Base-by-base conservation (phyloP, 306 rosid genomes). In the Albizia julibrissin region DNA sequence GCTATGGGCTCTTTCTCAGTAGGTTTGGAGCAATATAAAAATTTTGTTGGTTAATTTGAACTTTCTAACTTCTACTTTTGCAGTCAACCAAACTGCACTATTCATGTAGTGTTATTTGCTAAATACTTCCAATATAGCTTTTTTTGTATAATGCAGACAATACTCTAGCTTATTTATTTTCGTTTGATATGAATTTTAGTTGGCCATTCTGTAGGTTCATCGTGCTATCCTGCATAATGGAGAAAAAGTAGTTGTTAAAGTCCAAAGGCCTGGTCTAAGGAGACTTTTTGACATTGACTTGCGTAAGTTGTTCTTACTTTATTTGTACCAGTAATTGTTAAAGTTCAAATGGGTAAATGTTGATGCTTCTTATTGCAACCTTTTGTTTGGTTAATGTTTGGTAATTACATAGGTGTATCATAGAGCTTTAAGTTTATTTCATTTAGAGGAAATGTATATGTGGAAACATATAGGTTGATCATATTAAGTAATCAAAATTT, bases 251-350 rank as follows among this genome's bases (percentile, higher is more conserved):
- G 96, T 92, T 24, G 58, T 95, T 79, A 95, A 95, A 86, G 99
- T 95, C 74, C 99, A 93, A 85, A 91, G 99, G 82, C 97, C 99
- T 50, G 99, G 99, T 78, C 89, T 95, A 52, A 95, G 91, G 92
- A 95, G 89, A 89, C 98, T 95, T 86, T 95, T 95, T 67, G 97
- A 95, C 87, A 95, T 93, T 85, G 99, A 95, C 84, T 83, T 95
- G 84, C 83, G 98, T 95, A 88, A 91, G 99, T 84, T 59, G 33
- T 79, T 50, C 69, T 69, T 69, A 69, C 77, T 82, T 76, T 76
- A 31, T 71, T 83, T 54, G 44, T 72, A 49, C 72, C 42, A 65
- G 50, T 37, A 37, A 37, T 37, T 37, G 40, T 37, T 37, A 37
- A 6, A 37, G 40, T 37, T 8, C 8, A 78, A 66, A 44, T 52